Base-by-base conservation (phyloP, 345 rosid genomes). In the Hypericum perforatum region DNA sequence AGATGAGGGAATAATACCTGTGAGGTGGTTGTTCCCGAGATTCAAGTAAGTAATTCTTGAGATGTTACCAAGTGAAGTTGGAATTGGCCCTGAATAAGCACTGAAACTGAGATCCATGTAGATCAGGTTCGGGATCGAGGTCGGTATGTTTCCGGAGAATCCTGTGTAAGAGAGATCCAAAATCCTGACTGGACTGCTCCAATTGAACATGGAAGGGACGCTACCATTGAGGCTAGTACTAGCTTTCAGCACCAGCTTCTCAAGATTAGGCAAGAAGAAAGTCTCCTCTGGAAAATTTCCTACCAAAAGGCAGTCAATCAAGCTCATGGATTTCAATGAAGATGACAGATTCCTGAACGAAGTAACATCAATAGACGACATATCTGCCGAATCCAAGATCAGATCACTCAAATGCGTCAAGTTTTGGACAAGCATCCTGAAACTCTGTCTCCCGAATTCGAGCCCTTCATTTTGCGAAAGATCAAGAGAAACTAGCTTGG, bases 401-500 rank as follows among this genome's bases (percentile, higher is more conserved):
- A 68, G 62, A 13, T 43, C 41, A 5, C 47, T 39, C 14, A 61
- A 8, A 7, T 48, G n/a, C 10, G 60, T 58, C 0, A 62, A 37
- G 51, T 73, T 69, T 3, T 12, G 46, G 9, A 22, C 29, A 7
- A 64, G 36, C 52, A 5, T 52, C n/a, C 8, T 37, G 15, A 60
- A 40, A 50, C 40, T 16, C 47, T 0, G 8, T 1, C 39, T n/a
- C 8, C 43, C 45, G 5, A 58, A 22, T 9, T 0, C 14, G 8
- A 12, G n/a, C n/a, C 10, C 5, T 11, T 0, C 1, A 44, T 16
- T 46, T 0, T 3, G 1, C 9, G 62, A 59, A 36, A 69, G 53
- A 37, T 69, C 63, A 57, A 70, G 57, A 9, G 57, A 45, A 55
- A 56, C 22, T 15, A 70, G 52, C 13, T 56, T 45, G 6, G 61